Percentiles rank a stretch among this genome's conserved stretches.
phyloP scores from a whole-genome alignment of 805 yeast genomes.

The Ogataea polymorpha region DNA sequence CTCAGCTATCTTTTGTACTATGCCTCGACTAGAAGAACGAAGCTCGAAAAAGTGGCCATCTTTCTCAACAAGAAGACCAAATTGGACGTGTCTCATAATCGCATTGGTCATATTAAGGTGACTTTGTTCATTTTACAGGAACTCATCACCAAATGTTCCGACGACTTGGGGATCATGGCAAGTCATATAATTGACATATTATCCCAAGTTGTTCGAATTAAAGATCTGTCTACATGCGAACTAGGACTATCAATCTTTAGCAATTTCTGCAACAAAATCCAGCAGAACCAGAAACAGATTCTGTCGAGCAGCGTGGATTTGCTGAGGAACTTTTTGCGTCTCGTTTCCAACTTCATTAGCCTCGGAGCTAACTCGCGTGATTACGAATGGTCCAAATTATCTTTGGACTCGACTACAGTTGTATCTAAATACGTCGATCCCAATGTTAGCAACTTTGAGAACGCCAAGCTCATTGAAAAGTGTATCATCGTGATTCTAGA shows the following conservation, averaged over 20 bases:
- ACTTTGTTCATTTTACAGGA: slow-evolving; percentile 68
- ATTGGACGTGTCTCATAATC: slow-evolving; percentile 55
- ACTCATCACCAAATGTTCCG: slow-evolving; percentile 71
- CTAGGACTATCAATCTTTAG: slow-evolving; percentile 34
- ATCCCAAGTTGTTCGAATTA: slow-evolving; percentile 44
- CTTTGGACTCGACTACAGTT: slow-evolving; percentile 39
- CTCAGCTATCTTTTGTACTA: slow-evolving; percentile 83
- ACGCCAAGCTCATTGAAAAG: slow-evolving; percentile 22
- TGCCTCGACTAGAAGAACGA: slow-evolving; percentile 85
- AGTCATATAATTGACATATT: slow-evolving; percentile 62
- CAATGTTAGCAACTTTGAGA: slow-evolving; percentile 14
- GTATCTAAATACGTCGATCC: slow-evolving; percentile 33
- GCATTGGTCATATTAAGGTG: slow-evolving; percentile 80
- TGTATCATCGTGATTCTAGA: slow-evolving; percentile 39
- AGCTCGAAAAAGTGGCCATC: slow-evolving; percentile 79
- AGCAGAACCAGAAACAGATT: slow-evolving; percentile 25
- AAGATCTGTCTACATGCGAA: slow-evolving; percentile 63
- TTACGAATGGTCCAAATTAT: slow-evolving; percentile 44
- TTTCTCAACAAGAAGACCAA: slow-evolving; percentile 62
- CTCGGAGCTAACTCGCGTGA: slow-evolving; percentile 20
- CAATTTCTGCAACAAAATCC: slow-evolving; percentile 27
- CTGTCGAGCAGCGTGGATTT: slow-evolving; percentile 47
- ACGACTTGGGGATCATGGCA: slow-evolving; percentile 82
- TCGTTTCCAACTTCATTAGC: slow-evolving; percentile 24
- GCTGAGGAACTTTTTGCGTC: slow-evolving; percentile 37